These are phyloP conservation scores for Boletus patriciae DNA, from an alignment of 768 basidiomycete species.

Conservation along the genomic window DNA sequence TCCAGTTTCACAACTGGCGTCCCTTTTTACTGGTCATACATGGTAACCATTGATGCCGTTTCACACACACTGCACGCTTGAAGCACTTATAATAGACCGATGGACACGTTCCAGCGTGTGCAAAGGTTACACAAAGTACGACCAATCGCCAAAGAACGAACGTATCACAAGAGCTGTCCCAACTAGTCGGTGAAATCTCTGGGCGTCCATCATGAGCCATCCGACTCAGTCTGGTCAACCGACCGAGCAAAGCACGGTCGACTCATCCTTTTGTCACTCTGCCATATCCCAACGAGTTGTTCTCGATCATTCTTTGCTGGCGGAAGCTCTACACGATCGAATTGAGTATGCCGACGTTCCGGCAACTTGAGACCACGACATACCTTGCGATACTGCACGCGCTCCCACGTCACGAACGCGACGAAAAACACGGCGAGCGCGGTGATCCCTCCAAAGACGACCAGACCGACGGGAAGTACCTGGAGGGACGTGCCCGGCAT, in stretches of 20 bases:
- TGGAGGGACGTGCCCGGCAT: slow-evolving; percentile 73
- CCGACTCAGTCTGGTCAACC: neutral
- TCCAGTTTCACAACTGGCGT: neutral
- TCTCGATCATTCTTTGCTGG: slow-evolving; percentile 70
- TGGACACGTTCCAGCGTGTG: slow-evolving; percentile 10
- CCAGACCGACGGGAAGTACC: slow-evolving; percentile 81
- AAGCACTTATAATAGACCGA: neutral
- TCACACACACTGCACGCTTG: neutral
- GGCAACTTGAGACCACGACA: slow-evolving; percentile 13
- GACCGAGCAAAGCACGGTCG: neutral
- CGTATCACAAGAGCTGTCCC: neutral
- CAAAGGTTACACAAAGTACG: neutral
- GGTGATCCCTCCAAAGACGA: slow-evolving; percentile 82
- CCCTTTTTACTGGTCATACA: neutral
- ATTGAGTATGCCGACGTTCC: neutral
- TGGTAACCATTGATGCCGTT: neutral
- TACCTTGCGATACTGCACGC: slow-evolving; percentile 84
- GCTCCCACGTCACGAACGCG: slow-evolving; percentile 82
- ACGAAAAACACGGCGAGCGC: slow-evolving; percentile 81
- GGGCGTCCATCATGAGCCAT: neutral
- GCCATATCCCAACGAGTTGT: slow-evolving; percentile 58
- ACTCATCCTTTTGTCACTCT: slow-evolving; percentile 39
- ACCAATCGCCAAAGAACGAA: slow-evolving; percentile 10
- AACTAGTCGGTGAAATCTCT: slow-evolving; percentile 1
- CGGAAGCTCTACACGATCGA: slow-evolving; percentile 59